Evolutionary conservation across 2,329 filamentous ascomycete species (phyloP), one percentile per base, ranked within the genome.

Genomic region (Bimuria novae-zelandiae): DNA sequence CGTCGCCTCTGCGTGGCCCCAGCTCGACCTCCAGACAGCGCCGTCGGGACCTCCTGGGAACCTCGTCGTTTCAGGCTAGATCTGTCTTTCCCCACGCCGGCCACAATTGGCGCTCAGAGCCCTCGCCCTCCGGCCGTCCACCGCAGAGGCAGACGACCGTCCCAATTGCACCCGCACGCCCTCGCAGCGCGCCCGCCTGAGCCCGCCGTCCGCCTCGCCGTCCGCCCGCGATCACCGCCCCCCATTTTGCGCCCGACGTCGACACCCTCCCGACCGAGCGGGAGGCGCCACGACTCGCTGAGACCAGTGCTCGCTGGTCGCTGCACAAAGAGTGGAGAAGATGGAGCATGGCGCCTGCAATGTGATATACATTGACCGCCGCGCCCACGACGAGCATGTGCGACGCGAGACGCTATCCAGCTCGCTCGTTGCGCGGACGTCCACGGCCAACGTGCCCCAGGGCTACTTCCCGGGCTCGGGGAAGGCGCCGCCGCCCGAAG

Each of bases 311-410:
- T 39, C 50, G 57, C 69, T 68, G 67, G 65, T 69, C 67, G 61
- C 67, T 64, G 64, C 57, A 59, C 58, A 54, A 57, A 45, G 55
- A 56, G 62, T 60, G 66, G 65, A 67, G 64, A 72, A 59, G 47
- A 77, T 77, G 75, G 73, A 76, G 52, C 73, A 75, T 73, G 74
- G 73, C 62, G 69, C 72, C 52, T 77, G 75, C 67, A 76, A 76
- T 64, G 69, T 77, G 46, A 73, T 77, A 54, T 77, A 77, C 67
- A 65, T 76, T 56, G 74, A 77, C 62, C 70, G 75, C 44, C 71
- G 74, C 49, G 74, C 74, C 54, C 69, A 73, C 57, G 72, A 75
- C 54, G 73, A 74, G 57, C 65, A 72, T 57, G 72, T 76, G 36
- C 67, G 67, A 36, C 66, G 68, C 51, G 71, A 75, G 50, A 67